A percentile compares a stretch with the other conserved stretches of the same genome.
Evolutionary conservation across 176 grass and related monocot species (phyloP).

Genomic region (Phoenix roebelenii): DNA sequence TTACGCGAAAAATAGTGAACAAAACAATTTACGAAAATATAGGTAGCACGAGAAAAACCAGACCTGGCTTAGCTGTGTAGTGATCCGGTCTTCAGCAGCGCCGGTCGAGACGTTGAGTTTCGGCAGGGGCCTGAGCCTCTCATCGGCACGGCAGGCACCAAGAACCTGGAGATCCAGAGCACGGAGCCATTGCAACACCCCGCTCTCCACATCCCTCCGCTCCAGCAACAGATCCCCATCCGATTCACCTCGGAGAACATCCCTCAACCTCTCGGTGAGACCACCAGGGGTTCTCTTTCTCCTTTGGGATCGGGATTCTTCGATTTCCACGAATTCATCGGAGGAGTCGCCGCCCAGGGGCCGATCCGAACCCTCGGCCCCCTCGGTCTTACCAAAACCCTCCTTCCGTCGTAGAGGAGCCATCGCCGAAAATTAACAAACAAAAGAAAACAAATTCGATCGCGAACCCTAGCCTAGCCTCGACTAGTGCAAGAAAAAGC

Average conservation of each 20-base stretch:
- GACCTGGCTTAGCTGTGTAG: conserved; percentile 75
- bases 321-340: not conserved
- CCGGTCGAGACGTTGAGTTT: conserved; percentile 45
- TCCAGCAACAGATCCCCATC: conserved; percentile 7
- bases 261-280: not conserved
- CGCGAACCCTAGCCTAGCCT: too few relatives aligned
- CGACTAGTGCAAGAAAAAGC: too few relatives aligned
- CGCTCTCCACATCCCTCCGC: not conserved
- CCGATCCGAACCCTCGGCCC: conserved; percentile 19
- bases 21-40: too few relatives aligned
- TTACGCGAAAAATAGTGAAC: too few relatives aligned
- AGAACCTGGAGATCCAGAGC: conserved; percentile 58
- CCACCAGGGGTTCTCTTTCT: not conserved
- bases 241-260: conserved; percentile 11
- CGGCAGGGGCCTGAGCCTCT: conserved; percentile 48
- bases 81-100: conserved; percentile 55
- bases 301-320: not conserved
- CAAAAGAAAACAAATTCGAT: too few relatives aligned
- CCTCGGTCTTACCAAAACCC: not conserved
- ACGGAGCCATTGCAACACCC: conserved; percentile 14
- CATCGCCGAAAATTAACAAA: not conserved
- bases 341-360: not conserved
- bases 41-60: too few relatives aligned
- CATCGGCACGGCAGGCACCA: conserved; percentile 86
- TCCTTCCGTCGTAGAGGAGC: conserved; percentile 13